These are phyloP conservation scores for Sarocladiaceae sp. DNA, from an alignment of 2,329 filamentous ascomycete genomes.

Conservation along the genomic window DNA sequence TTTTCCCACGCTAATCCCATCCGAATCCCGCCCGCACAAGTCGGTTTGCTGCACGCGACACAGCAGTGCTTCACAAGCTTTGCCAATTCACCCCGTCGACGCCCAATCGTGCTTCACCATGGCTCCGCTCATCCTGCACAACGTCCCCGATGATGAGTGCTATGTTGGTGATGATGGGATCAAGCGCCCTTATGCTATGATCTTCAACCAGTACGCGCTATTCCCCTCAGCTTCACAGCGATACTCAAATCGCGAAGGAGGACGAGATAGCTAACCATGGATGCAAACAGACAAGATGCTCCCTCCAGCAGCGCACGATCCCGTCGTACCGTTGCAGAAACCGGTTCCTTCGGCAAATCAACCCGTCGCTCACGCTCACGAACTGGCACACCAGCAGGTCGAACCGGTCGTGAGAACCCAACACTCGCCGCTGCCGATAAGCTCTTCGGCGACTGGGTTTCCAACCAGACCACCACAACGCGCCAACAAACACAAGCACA, in stretches of 20 bases:
- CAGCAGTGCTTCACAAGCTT: background rate
- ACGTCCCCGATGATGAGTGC: slow-evolving; percentile 64
- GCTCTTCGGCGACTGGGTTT: slow-evolving; percentile 56
- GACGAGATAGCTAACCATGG: background rate
- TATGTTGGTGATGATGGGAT: slow-evolving; percentile 63
- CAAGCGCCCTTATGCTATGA: slow-evolving; percentile 62
- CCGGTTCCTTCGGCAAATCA: slow-evolving; percentile 65
- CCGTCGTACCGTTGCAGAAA: slow-evolving; percentile 52
- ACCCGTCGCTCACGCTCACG: slow-evolving; percentile 58
- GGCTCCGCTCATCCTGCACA: slow-evolving; percentile 64
- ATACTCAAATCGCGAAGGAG: too few species aligned
- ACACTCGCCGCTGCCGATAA: slow-evolving; percentile 58
- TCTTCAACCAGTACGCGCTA: slow-evolving; percentile 55
- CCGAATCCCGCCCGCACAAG: background rate
- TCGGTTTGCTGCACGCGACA: background rate
- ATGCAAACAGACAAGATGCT: slow-evolving; percentile 44
- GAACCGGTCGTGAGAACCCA: slow-evolving; percentile 52
- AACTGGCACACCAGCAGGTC: slow-evolving; percentile 52
- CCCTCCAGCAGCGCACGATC: slow-evolving; percentile 43
- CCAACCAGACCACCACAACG: slow-evolving; percentile 30
- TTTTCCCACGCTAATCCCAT: background rate
- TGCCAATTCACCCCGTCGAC: background rate
- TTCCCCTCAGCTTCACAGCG: background rate
- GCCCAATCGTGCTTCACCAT: slow-evolving; percentile 28
- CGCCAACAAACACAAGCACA: slow-evolving; percentile 28